Evolutionary conservation across 179 eudicot species (phyloP), one percentile per base, ranked within the genome.

Genomic region (Silene coronaria): DNA sequence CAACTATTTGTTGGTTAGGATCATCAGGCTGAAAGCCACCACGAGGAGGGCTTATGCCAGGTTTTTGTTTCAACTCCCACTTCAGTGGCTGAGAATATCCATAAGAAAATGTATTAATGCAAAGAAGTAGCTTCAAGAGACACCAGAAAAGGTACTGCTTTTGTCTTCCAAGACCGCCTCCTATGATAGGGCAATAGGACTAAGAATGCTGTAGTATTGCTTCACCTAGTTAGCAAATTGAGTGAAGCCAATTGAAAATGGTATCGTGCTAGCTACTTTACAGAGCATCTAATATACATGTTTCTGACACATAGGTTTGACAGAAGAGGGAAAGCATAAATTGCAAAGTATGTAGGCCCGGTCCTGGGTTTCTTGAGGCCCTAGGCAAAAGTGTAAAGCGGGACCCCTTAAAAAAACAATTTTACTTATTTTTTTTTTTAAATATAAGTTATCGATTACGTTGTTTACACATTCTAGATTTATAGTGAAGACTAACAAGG

Each of bases 61-160:
- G 98, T 74, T 86, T 87, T 80, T 93, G 98, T 80, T 93, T 93
- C 84, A 93, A 85, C 81, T 93, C 98, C 98, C 98, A 93, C 81
- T 90, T 91, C 58, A 93, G 71, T 65, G 98, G 97, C 97, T 93
- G 88, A 79, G 84, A 83, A 64, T 21, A 71, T 71, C 68, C 9
- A 48, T 17, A 51, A 48, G 67, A 24, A 70, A 55, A 55, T 42
- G 61, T 76, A 77, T 53, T 53, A 82, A 21, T 27, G 21, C 16
- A 26, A 70, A 46, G 24, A 70, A 67, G 22, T 28, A 63, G 10
- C 71, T 21, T 68, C 26, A 68, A 21, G 55, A 17, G 30, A 11
- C 2, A 42, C 55, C 26, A 38, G 28, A 42, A 67, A 36, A 53
- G 21, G 21, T 64, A 64, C n/a, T 28, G 17, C 21, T 28, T 6